Evolutionary conservation across 2,329 filamentous ascomycete species (phyloP).

Genomic region (Cercospora brassicicola): DNA sequence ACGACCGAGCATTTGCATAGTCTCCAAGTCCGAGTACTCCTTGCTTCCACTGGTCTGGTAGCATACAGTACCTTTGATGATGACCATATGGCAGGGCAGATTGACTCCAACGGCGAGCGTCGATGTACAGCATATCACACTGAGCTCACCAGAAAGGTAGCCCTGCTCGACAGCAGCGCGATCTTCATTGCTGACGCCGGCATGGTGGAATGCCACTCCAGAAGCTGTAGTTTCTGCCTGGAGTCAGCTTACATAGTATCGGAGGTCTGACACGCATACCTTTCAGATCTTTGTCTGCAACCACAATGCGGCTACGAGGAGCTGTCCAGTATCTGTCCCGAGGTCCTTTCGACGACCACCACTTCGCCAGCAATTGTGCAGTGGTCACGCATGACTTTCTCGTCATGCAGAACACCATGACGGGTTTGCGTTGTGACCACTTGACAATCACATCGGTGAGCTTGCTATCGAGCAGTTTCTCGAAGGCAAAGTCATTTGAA

Average conservation of each 20-base stretch:
- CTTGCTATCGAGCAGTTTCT: slow-evolving; percentile 65
- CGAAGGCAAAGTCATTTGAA: slow-evolving; percentile 74
- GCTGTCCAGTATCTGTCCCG: slow-evolving; percentile 63
- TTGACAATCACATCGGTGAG: slow-evolving; percentile 66
- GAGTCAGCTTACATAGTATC: not conserved
- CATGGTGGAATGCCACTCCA: slow-evolving; percentile 81
- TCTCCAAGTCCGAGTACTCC: slow-evolving; percentile 78
- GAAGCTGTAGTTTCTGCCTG: slow-evolving; percentile 28
- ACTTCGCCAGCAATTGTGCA: slow-evolving; percentile 65
- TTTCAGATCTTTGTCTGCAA: slow-evolving; percentile 62
- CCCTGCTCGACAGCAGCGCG: slow-evolving; percentile 65
- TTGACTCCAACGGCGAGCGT: slow-evolving; percentile 83
- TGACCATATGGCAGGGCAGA: slow-evolving; percentile 62
- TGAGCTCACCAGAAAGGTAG: slow-evolving; percentile 70
- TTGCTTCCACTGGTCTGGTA: slow-evolving; percentile 57
- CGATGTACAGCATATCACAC: slow-evolving; percentile 82
- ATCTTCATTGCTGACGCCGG: slow-evolving; percentile 67
- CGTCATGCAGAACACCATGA: slow-evolving; percentile 82
- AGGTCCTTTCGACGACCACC: slow-evolving; percentile 58
- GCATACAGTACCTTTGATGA: slow-evolving; percentile 75
- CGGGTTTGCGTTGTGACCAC: slow-evolving; percentile 70
- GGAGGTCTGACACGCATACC: slow-evolving; percentile 40
- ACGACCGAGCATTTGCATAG: slow-evolving; percentile 88
- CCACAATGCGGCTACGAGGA: slow-evolving; percentile 53
- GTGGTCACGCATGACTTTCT: slow-evolving; percentile 68